phyloP scores from a whole-genome alignment of 1,284 basidiomycete genomes.

The Tilletia indica region DNA sequence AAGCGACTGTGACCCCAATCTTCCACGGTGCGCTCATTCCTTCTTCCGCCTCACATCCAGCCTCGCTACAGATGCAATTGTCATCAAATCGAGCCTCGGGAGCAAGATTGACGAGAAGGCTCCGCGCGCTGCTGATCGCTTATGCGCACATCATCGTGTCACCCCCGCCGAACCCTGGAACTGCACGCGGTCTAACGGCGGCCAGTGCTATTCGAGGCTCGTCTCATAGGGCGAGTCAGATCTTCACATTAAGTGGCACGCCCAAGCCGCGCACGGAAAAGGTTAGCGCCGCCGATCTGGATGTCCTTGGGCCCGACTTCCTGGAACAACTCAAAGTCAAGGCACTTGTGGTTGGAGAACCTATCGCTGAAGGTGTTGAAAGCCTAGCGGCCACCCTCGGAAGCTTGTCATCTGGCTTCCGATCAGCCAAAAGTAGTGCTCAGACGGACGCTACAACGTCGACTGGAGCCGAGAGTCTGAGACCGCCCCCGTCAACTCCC shows the following conservation, averaged over 20 bases:
- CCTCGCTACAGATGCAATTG: not conserved
- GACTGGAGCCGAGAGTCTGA: not conserved
- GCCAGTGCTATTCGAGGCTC: not conserved
- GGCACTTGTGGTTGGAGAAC: constrained; percentile 36
- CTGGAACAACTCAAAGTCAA: constrained; percentile 44
- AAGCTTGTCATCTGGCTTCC: not conserved
- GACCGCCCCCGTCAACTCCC: not conserved
- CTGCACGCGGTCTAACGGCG: not conserved
- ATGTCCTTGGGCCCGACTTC: constrained; percentile 22
- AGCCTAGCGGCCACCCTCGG: not conserved
- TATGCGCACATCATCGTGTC: constrained; percentile 9
- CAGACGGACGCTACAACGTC: not conserved
- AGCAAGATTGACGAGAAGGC: not conserved
- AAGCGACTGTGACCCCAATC: constrained; percentile 79
- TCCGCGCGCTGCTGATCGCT: constrained; percentile 11
- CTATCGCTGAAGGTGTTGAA: constrained; percentile 14
- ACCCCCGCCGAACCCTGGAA: not conserved
- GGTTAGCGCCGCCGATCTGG: not conserved
- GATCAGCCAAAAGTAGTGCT: not conserved
- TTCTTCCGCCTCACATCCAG: not conserved
- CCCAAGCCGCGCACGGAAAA: not conserved
- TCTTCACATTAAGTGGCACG: not conserved
- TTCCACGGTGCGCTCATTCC: constrained; percentile 41
- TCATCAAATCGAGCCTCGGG: not conserved
- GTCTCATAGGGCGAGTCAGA: not conserved